phyloP scores from a whole-genome alignment of 495 filamentous ascomycete species.

The Trichoderma orchidacearum region DNA sequence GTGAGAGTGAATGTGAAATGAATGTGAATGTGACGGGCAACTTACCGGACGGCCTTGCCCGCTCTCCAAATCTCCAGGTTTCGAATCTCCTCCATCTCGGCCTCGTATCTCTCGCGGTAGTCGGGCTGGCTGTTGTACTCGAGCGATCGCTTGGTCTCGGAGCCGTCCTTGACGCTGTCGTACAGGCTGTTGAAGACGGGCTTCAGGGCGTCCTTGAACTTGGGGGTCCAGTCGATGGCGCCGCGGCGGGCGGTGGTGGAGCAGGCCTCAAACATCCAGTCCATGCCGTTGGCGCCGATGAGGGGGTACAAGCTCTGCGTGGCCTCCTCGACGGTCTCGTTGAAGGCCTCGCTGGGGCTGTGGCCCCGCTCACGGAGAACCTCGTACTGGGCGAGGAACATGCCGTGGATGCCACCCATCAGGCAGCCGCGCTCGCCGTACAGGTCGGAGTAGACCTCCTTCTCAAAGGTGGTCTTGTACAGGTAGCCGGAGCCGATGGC shows the following conservation, averaged over 20 bases:
- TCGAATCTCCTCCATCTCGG: slow-evolving; percentile 93
- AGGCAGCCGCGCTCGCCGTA: slow-evolving; percentile 99
- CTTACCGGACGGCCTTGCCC: slow-evolving; percentile 85
- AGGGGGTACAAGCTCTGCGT: slow-evolving; percentile 96
- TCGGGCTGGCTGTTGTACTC: slow-evolving; percentile 91
- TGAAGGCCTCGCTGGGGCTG: slow-evolving; percentile 96
- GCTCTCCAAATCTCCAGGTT: slow-evolving; percentile 97
- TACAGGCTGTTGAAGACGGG: slow-evolving; percentile 96
- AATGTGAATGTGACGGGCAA: slow-evolving; percentile 3
- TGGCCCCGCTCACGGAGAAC: slow-evolving; percentile 97
- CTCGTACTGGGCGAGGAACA: slow-evolving; percentile 99
- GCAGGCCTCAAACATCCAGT: slow-evolving; percentile 99
- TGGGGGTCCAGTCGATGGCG: slow-evolving; percentile 94
- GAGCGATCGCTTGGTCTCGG: slow-evolving; percentile 84
- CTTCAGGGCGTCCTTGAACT: slow-evolving; percentile 93
- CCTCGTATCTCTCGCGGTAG: slow-evolving; percentile 91
- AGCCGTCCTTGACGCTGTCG: slow-evolving; percentile 74
- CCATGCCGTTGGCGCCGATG: slow-evolving; percentile 94
- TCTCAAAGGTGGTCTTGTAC: slow-evolving; percentile 99
- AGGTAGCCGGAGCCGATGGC: slow-evolving; percentile 94
- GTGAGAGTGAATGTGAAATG: background rate
- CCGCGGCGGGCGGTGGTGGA: slow-evolving; percentile 96
- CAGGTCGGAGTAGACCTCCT: slow-evolving; percentile 98
- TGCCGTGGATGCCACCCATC: slow-evolving; percentile 99
- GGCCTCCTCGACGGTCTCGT: slow-evolving; percentile 99